Conservation (phyloP, 129 eudicot species). For the Centrapalus pauciflorus region DNA sequence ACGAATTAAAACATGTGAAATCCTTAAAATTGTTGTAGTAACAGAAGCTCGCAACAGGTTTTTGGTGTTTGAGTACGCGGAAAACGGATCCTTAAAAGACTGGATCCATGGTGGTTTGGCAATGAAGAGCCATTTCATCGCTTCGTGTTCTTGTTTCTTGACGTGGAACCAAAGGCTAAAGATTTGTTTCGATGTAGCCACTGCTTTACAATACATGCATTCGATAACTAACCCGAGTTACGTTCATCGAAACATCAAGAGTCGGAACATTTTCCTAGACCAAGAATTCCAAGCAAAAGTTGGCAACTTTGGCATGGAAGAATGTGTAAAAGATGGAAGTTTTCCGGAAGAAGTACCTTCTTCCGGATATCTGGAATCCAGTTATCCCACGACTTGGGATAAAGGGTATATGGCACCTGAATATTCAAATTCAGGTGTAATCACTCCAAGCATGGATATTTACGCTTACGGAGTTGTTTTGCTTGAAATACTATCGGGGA, state of each 20-base stretch:
- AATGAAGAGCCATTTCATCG: conserved; percentile 86
- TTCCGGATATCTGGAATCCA: conserved; percentile 16
- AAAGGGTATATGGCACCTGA: conserved; percentile 67
- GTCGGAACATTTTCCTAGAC: conserved; percentile 75
- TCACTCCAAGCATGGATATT: conserved; percentile 17
- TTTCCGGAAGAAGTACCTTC: conserved; percentile 20
- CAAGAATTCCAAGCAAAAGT: conserved; percentile 81
- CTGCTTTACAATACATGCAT: conserved; percentile 77
- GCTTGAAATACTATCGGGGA: conserved; percentile 35
- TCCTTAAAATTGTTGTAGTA: no score
- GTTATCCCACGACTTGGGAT: conserved; percentile 34
- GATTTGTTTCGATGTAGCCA: conserved; percentile 79
- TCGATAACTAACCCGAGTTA: conserved; percentile 59
- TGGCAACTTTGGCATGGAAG: conserved; percentile 76
- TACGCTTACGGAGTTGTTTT: conserved; percentile 35
- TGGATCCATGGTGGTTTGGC: conserved; percentile 98
- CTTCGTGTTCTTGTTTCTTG: conserved; percentile 76
- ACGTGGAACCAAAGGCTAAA: conserved; percentile 85
- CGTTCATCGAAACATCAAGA: conserved; percentile 60
- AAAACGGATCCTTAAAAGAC: conserved; percentile 82
- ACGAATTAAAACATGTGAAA: no score
- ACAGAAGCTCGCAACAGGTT: conserved; percentile 25
- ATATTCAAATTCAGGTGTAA: background rate
- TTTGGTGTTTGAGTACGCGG: conserved; percentile 70
- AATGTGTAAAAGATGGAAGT: conserved; percentile 22